Conservation (phyloP, 148 eudicot species). For the Cornus florida region DNA sequence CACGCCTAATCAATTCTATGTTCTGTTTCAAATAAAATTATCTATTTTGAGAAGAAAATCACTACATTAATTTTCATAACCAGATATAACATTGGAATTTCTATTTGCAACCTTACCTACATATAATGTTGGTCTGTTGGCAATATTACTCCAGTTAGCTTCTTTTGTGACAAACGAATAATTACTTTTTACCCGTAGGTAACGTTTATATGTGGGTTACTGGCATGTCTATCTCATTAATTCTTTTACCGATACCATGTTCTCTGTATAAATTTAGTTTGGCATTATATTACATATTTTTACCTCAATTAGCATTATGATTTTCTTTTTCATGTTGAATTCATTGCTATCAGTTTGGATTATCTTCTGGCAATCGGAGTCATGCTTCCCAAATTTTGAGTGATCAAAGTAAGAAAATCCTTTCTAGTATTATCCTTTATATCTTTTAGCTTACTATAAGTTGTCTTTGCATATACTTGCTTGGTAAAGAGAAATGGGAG, state of each 20-base stretch:
- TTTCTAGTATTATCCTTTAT: background rate
- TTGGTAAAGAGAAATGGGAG: background rate
- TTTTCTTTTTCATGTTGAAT: conserved; percentile 12
- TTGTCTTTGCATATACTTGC: background rate
- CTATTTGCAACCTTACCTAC: background rate
- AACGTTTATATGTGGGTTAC: background rate
- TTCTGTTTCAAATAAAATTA: background rate
- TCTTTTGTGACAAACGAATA: background rate
- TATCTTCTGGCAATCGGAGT: conserved; percentile 65
- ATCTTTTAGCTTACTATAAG: background rate
- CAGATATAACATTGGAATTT: background rate
- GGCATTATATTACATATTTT: background rate
- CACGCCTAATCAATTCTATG: too few species aligned
- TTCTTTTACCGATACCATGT: background rate
- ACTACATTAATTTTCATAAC: background rate
- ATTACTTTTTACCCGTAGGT: background rate
- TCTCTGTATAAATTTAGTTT: background rate
- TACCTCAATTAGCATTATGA: background rate
- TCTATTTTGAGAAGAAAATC: background rate
- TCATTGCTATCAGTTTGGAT: conserved; percentile 49
- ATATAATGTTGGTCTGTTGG: too few species aligned
- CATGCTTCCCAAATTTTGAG: conserved; percentile 75
- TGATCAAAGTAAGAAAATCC: conserved; percentile 72
- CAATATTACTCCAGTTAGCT: background rate
- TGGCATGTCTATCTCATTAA: background rate